Evolutionary conservation across 2,329 filamentous ascomycete genomes (phyloP).

Genomic region (Falciphora oryzae): DNA sequence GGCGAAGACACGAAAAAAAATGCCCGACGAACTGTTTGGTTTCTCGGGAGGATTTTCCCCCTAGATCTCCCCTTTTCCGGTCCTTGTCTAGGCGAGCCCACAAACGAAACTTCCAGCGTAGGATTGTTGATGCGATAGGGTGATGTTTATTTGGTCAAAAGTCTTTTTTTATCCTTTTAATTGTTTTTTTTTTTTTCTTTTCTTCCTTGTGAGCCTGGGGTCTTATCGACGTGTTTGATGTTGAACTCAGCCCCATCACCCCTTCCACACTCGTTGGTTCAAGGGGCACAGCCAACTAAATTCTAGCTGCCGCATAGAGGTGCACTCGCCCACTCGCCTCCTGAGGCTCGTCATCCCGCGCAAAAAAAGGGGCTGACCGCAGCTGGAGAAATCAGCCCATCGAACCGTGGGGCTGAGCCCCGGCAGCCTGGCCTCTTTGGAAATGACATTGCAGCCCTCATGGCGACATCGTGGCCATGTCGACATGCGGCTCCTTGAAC

Average conservation of each 20-base stretch:
- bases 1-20: not conserved
- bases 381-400: not conserved
- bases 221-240: constrained; percentile 19
- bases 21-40: not conserved
- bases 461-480: not conserved
- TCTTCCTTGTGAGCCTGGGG: not conserved
- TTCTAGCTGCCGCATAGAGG: not conserved
- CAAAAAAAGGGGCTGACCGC: not conserved
- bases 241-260: constrained; percentile 15
- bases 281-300: constrained; percentile 7
- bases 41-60: not conserved
- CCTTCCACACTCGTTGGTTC: constrained; percentile 10
- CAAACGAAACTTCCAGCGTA: constrained; percentile 1
- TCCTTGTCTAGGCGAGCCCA: not conserved
- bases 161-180: not conserved
- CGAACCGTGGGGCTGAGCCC: not conserved
- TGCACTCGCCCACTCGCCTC: not conserved
- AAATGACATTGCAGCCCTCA: not conserved
- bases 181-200: not conserved
- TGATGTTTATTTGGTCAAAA: not conserved
- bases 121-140: not conserved
- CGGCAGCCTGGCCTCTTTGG: not conserved
- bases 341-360: not conserved
- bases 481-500: not conserved
- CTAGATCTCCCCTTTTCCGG: not conserved